Evolutionary conservation across 306 rosid genomes (phyloP).

Genomic region (Sphenostylis stenocarpa): DNA sequence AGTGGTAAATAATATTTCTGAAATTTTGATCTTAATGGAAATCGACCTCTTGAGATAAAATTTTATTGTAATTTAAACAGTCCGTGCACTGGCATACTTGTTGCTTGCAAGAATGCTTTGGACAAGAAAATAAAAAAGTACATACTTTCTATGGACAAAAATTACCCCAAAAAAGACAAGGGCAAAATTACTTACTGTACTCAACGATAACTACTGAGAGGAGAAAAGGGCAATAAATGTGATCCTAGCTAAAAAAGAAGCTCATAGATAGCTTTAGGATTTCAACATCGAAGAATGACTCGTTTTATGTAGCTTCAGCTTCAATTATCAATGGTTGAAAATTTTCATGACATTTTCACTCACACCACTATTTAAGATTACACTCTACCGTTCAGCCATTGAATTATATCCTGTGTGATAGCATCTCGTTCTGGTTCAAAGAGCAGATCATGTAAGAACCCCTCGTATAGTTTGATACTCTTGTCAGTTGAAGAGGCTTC

Average conservation of each 20-base stretch:
- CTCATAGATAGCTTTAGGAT: background rate
- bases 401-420: slow-evolving; percentile 56
- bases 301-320: slow-evolving; percentile 6
- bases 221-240: background rate
- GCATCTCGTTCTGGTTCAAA: slow-evolving; percentile 73
- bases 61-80: background rate
- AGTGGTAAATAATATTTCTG: too few species aligned
- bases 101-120: background rate
- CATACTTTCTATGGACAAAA: background rate
- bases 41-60: background rate
- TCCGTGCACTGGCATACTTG: background rate
- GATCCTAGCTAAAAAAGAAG: background rate
- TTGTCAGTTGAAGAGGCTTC: slow-evolving; percentile 82
- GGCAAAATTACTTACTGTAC: background rate
- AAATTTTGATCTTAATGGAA: background rate
- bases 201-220: background rate
- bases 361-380: slow-evolving; percentile 27
- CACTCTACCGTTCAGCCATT: slow-evolving; percentile 62
- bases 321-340: background rate
- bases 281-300: slow-evolving; percentile 2
- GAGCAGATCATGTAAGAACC: slow-evolving; percentile 71
- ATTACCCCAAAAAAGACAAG: background rate
- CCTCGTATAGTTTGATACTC: slow-evolving; percentile 62
- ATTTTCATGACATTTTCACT: background rate
- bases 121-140: background rate